Percentiles rank a stretch among this genome's conserved stretches.
Evolutionary conservation across 2,329 filamentous ascomycete genomes (phyloP).

Genomic region (Sarocladium brachiariae): DNA sequence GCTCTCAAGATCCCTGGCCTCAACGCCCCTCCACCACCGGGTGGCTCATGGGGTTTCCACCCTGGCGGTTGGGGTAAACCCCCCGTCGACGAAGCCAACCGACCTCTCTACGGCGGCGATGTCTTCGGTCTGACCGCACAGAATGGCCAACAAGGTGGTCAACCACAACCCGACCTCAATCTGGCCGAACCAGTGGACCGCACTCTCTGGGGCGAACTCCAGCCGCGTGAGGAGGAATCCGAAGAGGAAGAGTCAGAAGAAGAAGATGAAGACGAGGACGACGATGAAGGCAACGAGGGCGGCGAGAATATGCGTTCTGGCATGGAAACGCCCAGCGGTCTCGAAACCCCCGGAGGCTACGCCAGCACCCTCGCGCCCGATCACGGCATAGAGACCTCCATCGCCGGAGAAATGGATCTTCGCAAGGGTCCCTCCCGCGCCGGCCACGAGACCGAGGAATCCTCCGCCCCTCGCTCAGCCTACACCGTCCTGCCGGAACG

Average conservation of each 20-base stretch:
- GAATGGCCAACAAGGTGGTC: slow-evolving; percentile 26
- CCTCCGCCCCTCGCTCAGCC: slow-evolving; percentile 65
- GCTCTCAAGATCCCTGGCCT: slow-evolving; percentile 91
- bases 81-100: slow-evolving; percentile 86
- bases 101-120: slow-evolving; percentile 87
- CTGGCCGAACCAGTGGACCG: slow-evolving; percentile 64
- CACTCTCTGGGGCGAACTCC: slow-evolving; percentile 85
- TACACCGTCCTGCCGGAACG: slow-evolving; percentile 89
- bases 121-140: slow-evolving; percentile 70
- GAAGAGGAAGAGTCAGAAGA: slow-evolving; percentile 69
- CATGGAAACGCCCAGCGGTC: slow-evolving; percentile 65
- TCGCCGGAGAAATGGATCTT: slow-evolving; percentile 83
- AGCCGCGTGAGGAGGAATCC: slow-evolving; percentile 69
- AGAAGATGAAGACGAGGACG: slow-evolving; percentile 66
- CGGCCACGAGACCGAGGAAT: slow-evolving; percentile 83
- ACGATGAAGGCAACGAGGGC: slow-evolving; percentile 55
- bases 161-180: slow-evolving; percentile 16
- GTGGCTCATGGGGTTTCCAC: slow-evolving; percentile 89
- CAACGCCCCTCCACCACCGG: slow-evolving; percentile 85
- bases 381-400: slow-evolving; percentile 63
- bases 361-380: slow-evolving; percentile 77
- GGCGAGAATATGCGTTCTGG: slow-evolving; percentile 51
- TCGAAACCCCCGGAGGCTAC: slow-evolving; percentile 76
- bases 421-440: slow-evolving; percentile 65
- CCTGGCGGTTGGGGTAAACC: slow-evolving; percentile 95